A percentile compares a stretch with the other conserved stretches of the same genome.
Conservation (phyloP, 495 filamentous ascomycete species). For the Podospora fimiseda region DNA sequence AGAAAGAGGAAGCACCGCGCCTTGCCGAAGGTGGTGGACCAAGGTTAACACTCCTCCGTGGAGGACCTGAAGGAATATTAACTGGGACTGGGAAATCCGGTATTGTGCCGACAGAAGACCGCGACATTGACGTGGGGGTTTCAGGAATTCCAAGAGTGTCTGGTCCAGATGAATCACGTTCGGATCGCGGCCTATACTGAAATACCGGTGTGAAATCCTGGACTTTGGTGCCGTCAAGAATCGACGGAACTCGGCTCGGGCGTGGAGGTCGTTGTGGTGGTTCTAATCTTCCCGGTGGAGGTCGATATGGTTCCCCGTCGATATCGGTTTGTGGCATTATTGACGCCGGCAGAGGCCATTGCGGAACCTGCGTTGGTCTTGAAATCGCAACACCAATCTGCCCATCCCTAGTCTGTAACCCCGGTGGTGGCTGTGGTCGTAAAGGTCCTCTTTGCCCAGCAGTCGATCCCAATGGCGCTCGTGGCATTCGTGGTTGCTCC, state of each 20-base stretch:
- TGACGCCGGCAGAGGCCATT: constrained; percentile 49
- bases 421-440: constrained; percentile 30
- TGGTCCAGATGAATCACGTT: constrained; percentile 22
- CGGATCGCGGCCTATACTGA: constrained; percentile 41
- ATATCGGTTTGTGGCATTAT: constrained; percentile 31
- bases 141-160: constrained; percentile 29
- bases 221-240: constrained; percentile 42
- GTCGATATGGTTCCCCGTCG: constrained; percentile 39
- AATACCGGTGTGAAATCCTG: constrained; percentile 47
- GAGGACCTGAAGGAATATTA: constrained; percentile 29
- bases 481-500: constrained; percentile 41
- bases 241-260: constrained; percentile 53
- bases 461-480: constrained; percentile 32
- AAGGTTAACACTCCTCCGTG: constrained; percentile 50
- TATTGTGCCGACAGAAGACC: constrained; percentile 54
- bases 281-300: constrained; percentile 46
- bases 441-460: constrained; percentile 25
- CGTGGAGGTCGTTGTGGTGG: constrained; percentile 63
- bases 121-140: constrained; percentile 36
- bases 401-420: constrained; percentile 34
- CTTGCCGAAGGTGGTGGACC: constrained; percentile 63
- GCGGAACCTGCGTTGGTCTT: constrained; percentile 44
- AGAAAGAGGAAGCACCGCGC: constrained; percentile 64
- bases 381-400: constrained; percentile 46
- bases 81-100: constrained; percentile 54